phyloP scores from a whole-genome alignment of 2,329 filamentous ascomycete species.

The Ciborinia camelliae region DNA sequence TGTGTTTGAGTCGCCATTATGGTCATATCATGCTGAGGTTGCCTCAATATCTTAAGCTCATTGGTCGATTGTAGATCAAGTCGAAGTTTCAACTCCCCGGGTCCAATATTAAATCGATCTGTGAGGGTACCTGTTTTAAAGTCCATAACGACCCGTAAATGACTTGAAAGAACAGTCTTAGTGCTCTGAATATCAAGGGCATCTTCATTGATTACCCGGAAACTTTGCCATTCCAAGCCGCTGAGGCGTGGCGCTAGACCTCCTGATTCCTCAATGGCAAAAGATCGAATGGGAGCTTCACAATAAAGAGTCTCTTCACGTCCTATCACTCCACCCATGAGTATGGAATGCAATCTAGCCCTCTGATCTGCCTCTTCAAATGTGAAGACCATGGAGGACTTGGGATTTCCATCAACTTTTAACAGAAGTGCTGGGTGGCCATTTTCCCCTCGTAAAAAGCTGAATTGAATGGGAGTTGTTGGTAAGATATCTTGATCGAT shows the following conservation, averaged over 20 bases:
- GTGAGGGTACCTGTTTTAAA: conserved; percentile 75
- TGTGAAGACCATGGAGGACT: conserved; percentile 69
- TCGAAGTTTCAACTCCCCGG: conserved; percentile 67
- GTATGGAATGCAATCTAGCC: conserved; percentile 64
- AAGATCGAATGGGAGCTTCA: conserved; percentile 63
- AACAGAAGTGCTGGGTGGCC: conserved; percentile 64
- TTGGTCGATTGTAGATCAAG: conserved; percentile 59
- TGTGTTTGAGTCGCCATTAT: conserved; percentile 69
- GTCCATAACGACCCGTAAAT: conserved; percentile 70
- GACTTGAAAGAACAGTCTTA: conserved; percentile 71
- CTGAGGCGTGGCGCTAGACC: conserved; percentile 25
- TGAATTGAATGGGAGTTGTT: conserved; percentile 69
- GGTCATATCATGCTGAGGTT: conserved; percentile 73
- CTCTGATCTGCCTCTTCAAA: conserved; percentile 73
- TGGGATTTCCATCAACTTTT: conserved; percentile 49
- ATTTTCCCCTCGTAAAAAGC: conserved; percentile 69
- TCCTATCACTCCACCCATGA: conserved; percentile 68
- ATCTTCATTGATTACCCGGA: conserved; percentile 70
- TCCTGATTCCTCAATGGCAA: conserved; percentile 57
- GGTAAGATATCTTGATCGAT: conserved; percentile 68
- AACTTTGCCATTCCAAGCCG: conserved; percentile 59
- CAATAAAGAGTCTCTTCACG: conserved; percentile 67
- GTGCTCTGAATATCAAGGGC: conserved; percentile 54
- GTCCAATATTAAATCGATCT: conserved; percentile 77
- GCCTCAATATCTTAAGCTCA: conserved; percentile 64